Base-by-base conservation (phyloP, 108 stramenopile genomes). In the Cyclostephanos invisitatus region DNA sequence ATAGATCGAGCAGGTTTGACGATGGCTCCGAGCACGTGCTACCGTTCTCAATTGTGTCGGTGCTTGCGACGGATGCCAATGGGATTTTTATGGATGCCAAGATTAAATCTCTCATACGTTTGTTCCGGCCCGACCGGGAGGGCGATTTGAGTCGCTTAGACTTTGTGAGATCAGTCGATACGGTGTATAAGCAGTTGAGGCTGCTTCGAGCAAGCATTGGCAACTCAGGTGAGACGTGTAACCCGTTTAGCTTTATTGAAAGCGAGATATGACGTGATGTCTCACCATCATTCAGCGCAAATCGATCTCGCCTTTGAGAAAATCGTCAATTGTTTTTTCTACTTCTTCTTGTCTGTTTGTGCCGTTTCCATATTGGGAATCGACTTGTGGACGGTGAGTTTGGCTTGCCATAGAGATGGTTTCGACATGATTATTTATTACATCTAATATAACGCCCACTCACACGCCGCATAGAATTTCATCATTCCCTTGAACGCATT, bases 291-390 rank as follows among this genome's bases (percentile, higher is more conserved):
- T 64, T 62, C 64, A 51, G 69, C 79, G 8, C 82, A 89, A 62
- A 87, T 93, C 62, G 90, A 91, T 77, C 38, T 79, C 40, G 84
- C 85, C 1, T 85, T 90, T 60, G 92, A 90, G 72, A 77, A 59
- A 42, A 82, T 90, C 38, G 50, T 89, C 59, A 89, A 89, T 64
- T 60, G 75, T 21, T 75, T 85, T 36, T 89, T 88, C 60, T 85
- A 81, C 58, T 64, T 81, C 42, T 74, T 87, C 46, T 51, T 78
- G 27, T 49, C 56, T 10, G 64, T 74, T 29, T 58, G 87, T 40
- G 69, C 76, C 15, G 60, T 90, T 51, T 59, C 76, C 20, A 70
- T 80, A 0, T 47, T 83, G 18, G 89, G 87, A 7, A 55, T 80
- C 21, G 60, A 71, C 10, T 47, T 71, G 21, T 77, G 75, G 75